Percentiles rank a stretch among this genome's conserved stretches.
These are phyloP conservation scores for Eucalyptus rudis DNA, from an alignment of 345 rosid genomes.

Conservation along the genomic window DNA sequence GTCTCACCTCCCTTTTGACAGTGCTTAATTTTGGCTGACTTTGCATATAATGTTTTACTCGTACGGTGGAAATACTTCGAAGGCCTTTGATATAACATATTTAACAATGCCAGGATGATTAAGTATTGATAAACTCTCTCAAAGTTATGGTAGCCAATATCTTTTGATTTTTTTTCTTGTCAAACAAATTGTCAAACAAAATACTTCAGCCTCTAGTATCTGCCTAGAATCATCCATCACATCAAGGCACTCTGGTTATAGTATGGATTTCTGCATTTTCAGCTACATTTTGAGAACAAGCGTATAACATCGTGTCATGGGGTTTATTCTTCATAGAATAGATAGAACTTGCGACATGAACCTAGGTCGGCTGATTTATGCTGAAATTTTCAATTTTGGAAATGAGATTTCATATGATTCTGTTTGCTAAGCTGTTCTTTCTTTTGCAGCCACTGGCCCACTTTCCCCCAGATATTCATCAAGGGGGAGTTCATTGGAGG, in stretches of 20 bases:
- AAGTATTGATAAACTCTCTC: not conserved
- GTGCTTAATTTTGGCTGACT: not conserved
- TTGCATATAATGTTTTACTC: not conserved
- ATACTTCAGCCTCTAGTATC: not conserved
- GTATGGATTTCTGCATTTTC: not conserved
- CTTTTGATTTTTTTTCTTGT: not conserved
- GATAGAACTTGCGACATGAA: not conserved
- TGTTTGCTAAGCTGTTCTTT: not conserved
- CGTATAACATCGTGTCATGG: not conserved
- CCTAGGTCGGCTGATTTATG: not conserved
- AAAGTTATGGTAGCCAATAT: not conserved
- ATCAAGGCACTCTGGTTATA: not conserved
- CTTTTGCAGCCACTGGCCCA: slow-evolving; percentile 33
- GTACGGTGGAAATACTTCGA: not conserved
- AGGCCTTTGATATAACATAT: not conserved
- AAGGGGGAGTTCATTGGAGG: slow-evolving; percentile 91
- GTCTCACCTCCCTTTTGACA: not conserved
- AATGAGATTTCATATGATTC: not conserved
- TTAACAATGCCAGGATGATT: not conserved
- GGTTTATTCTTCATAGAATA: not conserved
- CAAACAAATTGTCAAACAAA: not conserved
- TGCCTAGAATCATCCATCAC: not conserved
- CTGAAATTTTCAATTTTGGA: not conserved
- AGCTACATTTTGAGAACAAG: not conserved
- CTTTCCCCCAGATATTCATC: slow-evolving; percentile 35